A percentile compares a stretch with the other conserved stretches of the same genome.
Conservation (phyloP, 2,329 filamentous ascomycete genomes). For the Neofusicoccum sp. region DNA sequence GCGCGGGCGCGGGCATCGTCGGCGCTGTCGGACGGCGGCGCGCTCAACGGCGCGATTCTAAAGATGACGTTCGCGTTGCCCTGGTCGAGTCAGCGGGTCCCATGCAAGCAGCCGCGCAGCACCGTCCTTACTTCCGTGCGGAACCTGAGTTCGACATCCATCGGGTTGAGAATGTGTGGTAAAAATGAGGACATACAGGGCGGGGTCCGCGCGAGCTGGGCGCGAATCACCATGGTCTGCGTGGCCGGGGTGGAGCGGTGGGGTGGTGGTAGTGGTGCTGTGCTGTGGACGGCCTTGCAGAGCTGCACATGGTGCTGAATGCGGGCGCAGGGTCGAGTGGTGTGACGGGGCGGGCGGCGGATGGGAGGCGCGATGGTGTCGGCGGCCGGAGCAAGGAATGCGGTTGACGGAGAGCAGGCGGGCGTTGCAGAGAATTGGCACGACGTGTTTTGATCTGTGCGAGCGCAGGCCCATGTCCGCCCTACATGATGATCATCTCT, state of each 20-base stretch:
- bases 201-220: slow-evolving; percentile 13
- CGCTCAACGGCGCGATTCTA: slow-evolving; percentile 3
- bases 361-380: slow-evolving; percentile 10
- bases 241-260: slow-evolving; percentile 17
- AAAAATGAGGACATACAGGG: slow-evolving; percentile 15
- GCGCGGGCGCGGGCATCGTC: neutral
- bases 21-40: neutral
- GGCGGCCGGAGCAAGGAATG: slow-evolving; percentile 13
- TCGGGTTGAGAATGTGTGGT: slow-evolving; percentile 1
- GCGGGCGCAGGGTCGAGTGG: neutral
- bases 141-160: slow-evolving; percentile 17
- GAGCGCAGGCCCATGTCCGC: neutral
- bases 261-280: slow-evolving; percentile 11
- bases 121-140: slow-evolving; percentile 16
- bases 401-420: neutral
- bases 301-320: slow-evolving; percentile 25
- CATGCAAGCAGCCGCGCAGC: neutral
- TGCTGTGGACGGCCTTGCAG: slow-evolving; percentile 12
- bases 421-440: slow-evolving; percentile 10
- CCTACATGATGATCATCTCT: neutral
- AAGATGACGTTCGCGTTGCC: slow-evolving; percentile 19
- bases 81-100: slow-evolving; percentile 11
- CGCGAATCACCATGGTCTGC: slow-evolving; percentile 19
- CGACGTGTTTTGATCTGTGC: slow-evolving; percentile 5
- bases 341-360: slow-evolving; percentile 7